A percentile compares a stretch with the other conserved stretches of the same genome.
phyloP scores from a whole-genome alignment of 116 monocot species.

The Posidonia oceanica region DNA sequence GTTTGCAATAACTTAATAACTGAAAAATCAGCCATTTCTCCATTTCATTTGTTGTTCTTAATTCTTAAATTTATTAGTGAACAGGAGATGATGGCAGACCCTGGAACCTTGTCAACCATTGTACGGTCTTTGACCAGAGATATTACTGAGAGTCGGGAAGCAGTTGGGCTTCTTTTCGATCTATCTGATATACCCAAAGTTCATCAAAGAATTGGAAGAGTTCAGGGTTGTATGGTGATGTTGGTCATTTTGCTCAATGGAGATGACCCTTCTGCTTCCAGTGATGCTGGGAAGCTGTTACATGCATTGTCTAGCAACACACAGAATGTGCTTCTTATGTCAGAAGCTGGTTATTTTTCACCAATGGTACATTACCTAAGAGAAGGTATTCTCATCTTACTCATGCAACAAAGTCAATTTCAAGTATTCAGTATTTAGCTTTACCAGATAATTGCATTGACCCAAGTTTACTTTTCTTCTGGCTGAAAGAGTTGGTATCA shows the following conservation, averaged over 20 bases:
- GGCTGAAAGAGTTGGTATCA: no score
- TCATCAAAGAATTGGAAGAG: slow-evolving; percentile 64
- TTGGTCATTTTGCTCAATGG: slow-evolving; percentile 47
- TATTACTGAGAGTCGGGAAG: slow-evolving; percentile 58
- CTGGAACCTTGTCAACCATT: slow-evolving; percentile 41
- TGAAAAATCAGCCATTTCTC: not conserved
- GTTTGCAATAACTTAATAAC: not conserved
- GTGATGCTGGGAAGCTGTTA: slow-evolving; percentile 43
- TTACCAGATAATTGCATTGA: no score
- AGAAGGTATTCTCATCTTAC: slow-evolving; percentile 39
- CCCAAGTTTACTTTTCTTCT: no score
- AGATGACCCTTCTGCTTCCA: slow-evolving; percentile 33
- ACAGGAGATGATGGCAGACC: slow-evolving; percentile 59
- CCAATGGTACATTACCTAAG: slow-evolving; percentile 55
- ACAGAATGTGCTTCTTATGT: slow-evolving; percentile 86
- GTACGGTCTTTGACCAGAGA: slow-evolving; percentile 46
- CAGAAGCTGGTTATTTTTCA: slow-evolving; percentile 65
- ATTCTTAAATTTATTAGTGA: slow-evolving; percentile 10
- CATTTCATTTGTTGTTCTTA: not conserved
- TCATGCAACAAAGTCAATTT: not conserved
- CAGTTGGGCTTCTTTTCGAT: slow-evolving; percentile 46
- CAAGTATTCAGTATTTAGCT: no score
- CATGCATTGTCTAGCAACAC: slow-evolving; percentile 44
- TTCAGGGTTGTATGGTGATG: slow-evolving; percentile 71
- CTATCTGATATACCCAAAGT: slow-evolving; percentile 29